phyloP scores from a whole-genome alignment of 2,329 filamentous ascomycete genomes.

The Alternaria panax region DNA sequence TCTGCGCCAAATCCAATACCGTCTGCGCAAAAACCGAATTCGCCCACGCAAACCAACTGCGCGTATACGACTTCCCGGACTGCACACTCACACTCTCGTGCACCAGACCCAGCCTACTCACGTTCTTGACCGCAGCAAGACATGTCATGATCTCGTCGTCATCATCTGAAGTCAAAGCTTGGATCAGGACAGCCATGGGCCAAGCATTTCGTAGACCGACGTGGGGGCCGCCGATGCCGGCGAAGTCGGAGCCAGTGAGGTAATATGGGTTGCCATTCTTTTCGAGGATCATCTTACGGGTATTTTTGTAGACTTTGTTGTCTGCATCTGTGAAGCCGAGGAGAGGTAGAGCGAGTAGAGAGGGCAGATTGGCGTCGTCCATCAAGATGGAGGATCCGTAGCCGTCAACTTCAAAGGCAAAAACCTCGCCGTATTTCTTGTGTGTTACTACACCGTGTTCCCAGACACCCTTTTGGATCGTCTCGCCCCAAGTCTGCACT shows the following conservation, averaged over 20 bases:
- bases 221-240: slow-evolving; percentile 84
- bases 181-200: slow-evolving; percentile 94
- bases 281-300: slow-evolving; percentile 79
- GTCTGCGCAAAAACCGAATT: slow-evolving; percentile 96
- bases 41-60: slow-evolving; percentile 96
- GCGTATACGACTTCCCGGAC: slow-evolving; percentile 41
- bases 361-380: slow-evolving; percentile 90
- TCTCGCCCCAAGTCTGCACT: slow-evolving; percentile 65
- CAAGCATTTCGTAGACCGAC: slow-evolving; percentile 90
- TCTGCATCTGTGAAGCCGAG: slow-evolving; percentile 74
- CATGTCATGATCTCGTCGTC: slow-evolving; percentile 82
- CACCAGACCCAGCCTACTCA: slow-evolving; percentile 77
- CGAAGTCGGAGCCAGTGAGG: slow-evolving; percentile 76
- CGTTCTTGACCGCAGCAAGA: slow-evolving; percentile 75
- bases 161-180: slow-evolving; percentile 85
- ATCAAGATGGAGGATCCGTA: slow-evolving; percentile 84
- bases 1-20: slow-evolving; percentile 84
- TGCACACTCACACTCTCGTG: slow-evolving; percentile 77
- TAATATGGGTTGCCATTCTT: slow-evolving; percentile 88
- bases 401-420: slow-evolving; percentile 87
- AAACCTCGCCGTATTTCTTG: slow-evolving; percentile 77
- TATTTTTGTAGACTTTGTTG: slow-evolving; percentile 84
- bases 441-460: slow-evolving; percentile 83
- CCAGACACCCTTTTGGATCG: slow-evolving; percentile 79
- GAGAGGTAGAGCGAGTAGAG: slow-evolving; percentile 77